Evolutionary conservation across 2,329 filamentous ascomycete species (phyloP).

Genomic region (Dryadomyces quercus-mongolicae): DNA sequence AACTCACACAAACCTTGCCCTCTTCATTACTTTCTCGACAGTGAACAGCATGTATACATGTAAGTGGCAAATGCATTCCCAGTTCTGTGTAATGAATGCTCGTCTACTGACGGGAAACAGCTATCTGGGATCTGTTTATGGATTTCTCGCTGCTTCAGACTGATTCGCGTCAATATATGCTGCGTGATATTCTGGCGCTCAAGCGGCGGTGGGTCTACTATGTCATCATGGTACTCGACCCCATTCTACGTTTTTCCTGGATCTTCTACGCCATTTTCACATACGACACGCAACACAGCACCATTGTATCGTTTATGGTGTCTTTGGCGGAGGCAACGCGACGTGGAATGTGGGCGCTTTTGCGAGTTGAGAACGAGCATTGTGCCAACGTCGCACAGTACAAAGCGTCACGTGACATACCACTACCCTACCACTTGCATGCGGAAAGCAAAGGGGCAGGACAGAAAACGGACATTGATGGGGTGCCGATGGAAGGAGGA

Average conservation of each 20-base stretch:
- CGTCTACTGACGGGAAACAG: slow-evolving; percentile 22
- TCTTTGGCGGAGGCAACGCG: slow-evolving; percentile 69
- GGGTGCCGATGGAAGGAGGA: not conserved
- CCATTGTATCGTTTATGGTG: slow-evolving; percentile 68
- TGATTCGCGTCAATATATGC: slow-evolving; percentile 50
- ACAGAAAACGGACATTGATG: not conserved
- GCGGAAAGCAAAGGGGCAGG: slow-evolving; percentile 13
- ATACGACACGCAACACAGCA: slow-evolving; percentile 69
- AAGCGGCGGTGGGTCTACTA: slow-evolving; percentile 80
- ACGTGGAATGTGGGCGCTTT: slow-evolving; percentile 79
- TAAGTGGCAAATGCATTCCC: slow-evolving; percentile 28
- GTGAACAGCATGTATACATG: slow-evolving; percentile 75
- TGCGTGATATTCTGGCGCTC: slow-evolving; percentile 70
- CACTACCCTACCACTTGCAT: slow-evolving; percentile 64
- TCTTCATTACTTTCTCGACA: slow-evolving; percentile 72
- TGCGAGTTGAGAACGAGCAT: slow-evolving; percentile 96
- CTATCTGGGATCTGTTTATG: slow-evolving; percentile 91
- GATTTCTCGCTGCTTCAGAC: slow-evolving; percentile 88
- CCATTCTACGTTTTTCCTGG: slow-evolving; percentile 84
- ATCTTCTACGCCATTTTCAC: slow-evolving; percentile 84
- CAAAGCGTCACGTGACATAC: slow-evolving; percentile 79
- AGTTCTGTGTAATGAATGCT: not conserved
- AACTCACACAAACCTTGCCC: slow-evolving; percentile 41
- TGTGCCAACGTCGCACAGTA: slow-evolving; percentile 84
- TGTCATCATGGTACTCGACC: slow-evolving; percentile 67